These are phyloP conservation scores for Fusarium napiforme DNA, from an alignment of 2,329 filamentous ascomycete genomes.

Conservation along the genomic window DNA sequence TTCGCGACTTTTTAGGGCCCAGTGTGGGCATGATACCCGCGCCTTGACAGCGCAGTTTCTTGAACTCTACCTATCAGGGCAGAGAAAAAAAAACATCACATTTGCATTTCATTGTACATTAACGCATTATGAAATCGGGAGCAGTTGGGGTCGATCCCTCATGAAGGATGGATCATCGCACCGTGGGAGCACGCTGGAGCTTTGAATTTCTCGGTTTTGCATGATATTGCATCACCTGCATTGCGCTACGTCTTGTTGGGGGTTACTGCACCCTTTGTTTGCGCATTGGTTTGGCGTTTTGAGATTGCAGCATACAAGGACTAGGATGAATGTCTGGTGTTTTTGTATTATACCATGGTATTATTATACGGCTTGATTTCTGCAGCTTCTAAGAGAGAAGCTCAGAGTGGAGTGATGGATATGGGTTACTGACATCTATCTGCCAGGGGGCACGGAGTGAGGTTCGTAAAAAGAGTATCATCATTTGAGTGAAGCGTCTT, in stretches of 20 bases:
- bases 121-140: conserved; percentile 44
- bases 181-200: conserved; percentile 37
- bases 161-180: conserved; percentile 36
- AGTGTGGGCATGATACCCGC: conserved; percentile 48
- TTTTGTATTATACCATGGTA: conserved; percentile 36
- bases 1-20: conserved; percentile 40
- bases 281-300: conserved; percentile 38
- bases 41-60: conserved; percentile 39
- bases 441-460: conserved; percentile 36
- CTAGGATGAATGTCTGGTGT: conserved; percentile 32
- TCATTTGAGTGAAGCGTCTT: conserved; percentile 25
- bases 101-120: conserved; percentile 42
- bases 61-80: conserved; percentile 21
- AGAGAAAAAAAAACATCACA: conserved; percentile 8
- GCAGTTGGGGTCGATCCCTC: conserved; percentile 23
- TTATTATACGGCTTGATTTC: conserved; percentile 24
- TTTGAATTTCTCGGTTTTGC: conserved; percentile 38
- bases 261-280: conserved; percentile 11
- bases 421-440: conserved; percentile 21
- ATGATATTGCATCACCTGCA: conserved; percentile 33
- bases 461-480: conserved; percentile 39
- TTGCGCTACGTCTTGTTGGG: conserved; percentile 15
- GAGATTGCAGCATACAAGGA: conserved; percentile 31
- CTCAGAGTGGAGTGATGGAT: conserved; percentile 24
- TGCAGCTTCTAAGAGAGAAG: conserved; percentile 26